These are phyloP conservation scores for Fusarium tricinctum DNA, from an alignment of 2,329 filamentous ascomycete species.

Conservation along the genomic window DNA sequence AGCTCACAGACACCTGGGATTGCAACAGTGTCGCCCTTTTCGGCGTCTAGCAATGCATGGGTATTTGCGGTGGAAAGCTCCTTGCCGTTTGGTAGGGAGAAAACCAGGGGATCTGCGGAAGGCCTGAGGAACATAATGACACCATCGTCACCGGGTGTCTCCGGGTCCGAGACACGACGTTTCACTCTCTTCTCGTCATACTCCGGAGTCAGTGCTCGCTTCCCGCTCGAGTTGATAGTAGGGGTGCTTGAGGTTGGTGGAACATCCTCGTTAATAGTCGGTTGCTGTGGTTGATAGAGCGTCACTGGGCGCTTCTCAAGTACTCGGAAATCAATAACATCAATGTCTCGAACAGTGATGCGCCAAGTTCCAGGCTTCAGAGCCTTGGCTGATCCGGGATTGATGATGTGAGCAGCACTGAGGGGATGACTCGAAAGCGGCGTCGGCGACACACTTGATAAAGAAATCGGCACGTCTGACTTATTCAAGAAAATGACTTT, in stretches of 20 bases:
- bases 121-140: constrained; percentile 69
- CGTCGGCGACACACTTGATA: constrained; percentile 62
- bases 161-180: constrained; percentile 56
- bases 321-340: constrained; percentile 70
- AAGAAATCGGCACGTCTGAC: constrained; percentile 66
- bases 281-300: constrained; percentile 53
- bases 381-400: constrained; percentile 61
- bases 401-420: constrained; percentile 61
- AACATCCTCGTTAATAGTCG: constrained; percentile 49
- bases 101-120: constrained; percentile 64
- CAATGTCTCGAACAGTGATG: constrained; percentile 63
- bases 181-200: constrained; percentile 62
- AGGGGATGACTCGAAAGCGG: constrained; percentile 57
- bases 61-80: constrained; percentile 62
- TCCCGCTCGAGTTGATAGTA: constrained; percentile 62
- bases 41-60: constrained; percentile 66
- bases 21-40: constrained; percentile 63
- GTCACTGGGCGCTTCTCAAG: constrained; percentile 66
- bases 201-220: constrained; percentile 64
- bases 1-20: constrained; percentile 66
- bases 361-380: constrained; percentile 70
- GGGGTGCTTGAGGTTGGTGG: constrained; percentile 53
- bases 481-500: constrained; percentile 69
- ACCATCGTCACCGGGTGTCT: constrained; percentile 58
- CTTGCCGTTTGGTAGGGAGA: constrained; percentile 65